Evolutionary conservation across 306 rosid species (phyloP).

Genomic region (Rosa rugosa): DNA sequence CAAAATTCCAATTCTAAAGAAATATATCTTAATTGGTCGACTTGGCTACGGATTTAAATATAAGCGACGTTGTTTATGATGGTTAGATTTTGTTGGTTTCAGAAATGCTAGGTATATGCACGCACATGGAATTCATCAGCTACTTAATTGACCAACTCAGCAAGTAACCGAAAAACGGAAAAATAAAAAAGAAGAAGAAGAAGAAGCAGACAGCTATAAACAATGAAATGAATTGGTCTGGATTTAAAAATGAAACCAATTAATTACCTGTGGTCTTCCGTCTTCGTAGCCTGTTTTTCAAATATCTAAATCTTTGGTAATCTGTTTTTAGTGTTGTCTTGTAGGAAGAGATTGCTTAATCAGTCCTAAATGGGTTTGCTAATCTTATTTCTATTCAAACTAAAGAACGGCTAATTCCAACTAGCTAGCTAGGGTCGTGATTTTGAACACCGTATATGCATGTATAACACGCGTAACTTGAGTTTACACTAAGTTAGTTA

Average conservation of each 20-base stretch:
- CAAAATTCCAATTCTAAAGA: not conserved
- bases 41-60: not conserved
- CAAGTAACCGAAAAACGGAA: not conserved
- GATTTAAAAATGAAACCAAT: not conserved
- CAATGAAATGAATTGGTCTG: not conserved
- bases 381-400: not conserved
- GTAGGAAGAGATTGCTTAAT: not conserved
- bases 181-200: no score
- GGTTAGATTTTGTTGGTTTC: not conserved
- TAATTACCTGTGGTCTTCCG: not conserved
- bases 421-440: not conserved
- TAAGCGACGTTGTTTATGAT: not conserved
- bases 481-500: not conserved
- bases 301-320: slow-evolving; percentile 4
- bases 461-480: not conserved
- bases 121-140: not conserved
- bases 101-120: not conserved
- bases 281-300: not conserved
- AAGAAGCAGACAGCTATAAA: slow-evolving; percentile 7
- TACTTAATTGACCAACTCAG: not conserved
- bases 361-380: not conserved
- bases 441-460: not conserved
- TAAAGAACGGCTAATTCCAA: not conserved
- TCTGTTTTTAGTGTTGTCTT: slow-evolving; percentile 17
- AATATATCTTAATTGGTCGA: not conserved